Evolutionary conservation across 1,284 basidiomycete genomes (phyloP), one percentile per base, ranked within the genome.

Genomic region (Ustilago trichophora): DNA sequence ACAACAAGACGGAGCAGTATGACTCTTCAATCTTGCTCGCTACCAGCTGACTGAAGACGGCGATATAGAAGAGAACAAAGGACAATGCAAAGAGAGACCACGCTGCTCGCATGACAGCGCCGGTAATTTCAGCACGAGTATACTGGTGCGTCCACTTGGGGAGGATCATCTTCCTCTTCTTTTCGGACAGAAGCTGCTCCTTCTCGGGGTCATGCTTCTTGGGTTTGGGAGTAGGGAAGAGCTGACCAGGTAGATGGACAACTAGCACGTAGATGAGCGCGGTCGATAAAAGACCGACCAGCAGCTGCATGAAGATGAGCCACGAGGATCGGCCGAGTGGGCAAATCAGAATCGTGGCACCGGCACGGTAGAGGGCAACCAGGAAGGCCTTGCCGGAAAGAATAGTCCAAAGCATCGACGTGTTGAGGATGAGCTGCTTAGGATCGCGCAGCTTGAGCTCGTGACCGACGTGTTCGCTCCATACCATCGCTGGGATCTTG

Each of bases 41-140:
- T 8, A 59, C 56, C 16, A 59, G 25, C 40, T 59, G 56, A 16
- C 49, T 59, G 48, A 59, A 47, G 37, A 59, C 41, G 36, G 49
- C 38, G 25, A 59, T 59, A 44, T 59, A 52, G 49, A 59, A 59
- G 21, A 59, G 44, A 32, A 59, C 40, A 15, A 59, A 59, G 13
- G 56, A 59, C 6, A 49, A 58, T 12, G 56, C 56, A 8, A 59
- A 59, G 3, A 59, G 44, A 43, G 49, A 59, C 49, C 49, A 59
- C n/a, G 32, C 55, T 7, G 55, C 55, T 12, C 55, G 42, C 31
- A 51, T 9, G 3, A 58, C 55, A 3, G 47, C 40, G 10, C 55
- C 32, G 2, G 27, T 37, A 31, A 58, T 58, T 31, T 51, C 55
- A 33, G 48, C 55, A 18, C 43, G 43, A n/a, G 42, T 41, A 43